Evolutionary conservation across 768 basidiomycete species (phyloP), one percentile per base, ranked within the genome.

Genomic region (Filobasidium wieringae): DNA sequence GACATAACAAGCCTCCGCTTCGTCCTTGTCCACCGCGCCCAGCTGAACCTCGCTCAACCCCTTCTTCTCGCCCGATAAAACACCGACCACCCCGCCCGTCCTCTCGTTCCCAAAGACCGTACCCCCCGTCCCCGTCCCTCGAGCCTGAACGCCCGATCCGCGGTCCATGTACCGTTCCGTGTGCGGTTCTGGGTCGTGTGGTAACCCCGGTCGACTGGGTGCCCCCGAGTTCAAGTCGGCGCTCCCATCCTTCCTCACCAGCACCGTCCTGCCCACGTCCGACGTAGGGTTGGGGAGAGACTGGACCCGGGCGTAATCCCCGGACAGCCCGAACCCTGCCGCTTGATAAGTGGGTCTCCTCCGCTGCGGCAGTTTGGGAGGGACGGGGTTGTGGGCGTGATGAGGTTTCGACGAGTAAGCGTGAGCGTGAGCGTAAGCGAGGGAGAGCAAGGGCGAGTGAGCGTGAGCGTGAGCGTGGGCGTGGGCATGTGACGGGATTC

Each of bases 1-100:
- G n/a, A 70, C 68, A 62, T 73, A 73, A 54, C 70, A 71, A 22
- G 72, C 72, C 45, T 73, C 72, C 7, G 72, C 68, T 37, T 71
- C 70, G 54, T 68, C 43, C 12, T 61, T 63, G 8, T 63, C 62
- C 34, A 66, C 54, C 36, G 36, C 57, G 29, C 36, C 54, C 32
- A 51, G 37, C 45, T 49, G 57, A 26, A 60, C 64, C 53, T 68
- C 68, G 14, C 62, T 52, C 14, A 39, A 36, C 55, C 54, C 27
- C 40, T 63, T 64, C 14, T 19, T 30, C 29, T 39, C 31, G 15
- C 32, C 30, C 15, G 4, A 31, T 9, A 17, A 34, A 26, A 39
- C 49, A 29, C 31, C 30, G 29, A n/a, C 26, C 29, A 33, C 49
- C 47, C 4, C 47, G 45, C 22, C 37, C 34, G 19, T 24, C 15